Conservation (phyloP, 148 eudicot genomes). For the Camellia granthamiana region DNA sequence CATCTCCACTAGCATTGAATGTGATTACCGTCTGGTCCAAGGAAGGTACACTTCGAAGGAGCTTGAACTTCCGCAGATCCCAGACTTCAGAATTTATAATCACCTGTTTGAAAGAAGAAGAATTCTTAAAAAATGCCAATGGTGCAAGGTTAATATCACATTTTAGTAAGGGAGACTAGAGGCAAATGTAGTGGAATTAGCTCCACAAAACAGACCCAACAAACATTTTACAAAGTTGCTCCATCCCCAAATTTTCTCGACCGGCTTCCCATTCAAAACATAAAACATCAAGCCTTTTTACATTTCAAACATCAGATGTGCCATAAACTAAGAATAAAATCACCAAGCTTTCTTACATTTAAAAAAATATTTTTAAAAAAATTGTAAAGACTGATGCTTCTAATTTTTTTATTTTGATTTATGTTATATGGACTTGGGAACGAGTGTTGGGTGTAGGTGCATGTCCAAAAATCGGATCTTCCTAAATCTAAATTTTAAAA, state of each 20-base stretch:
- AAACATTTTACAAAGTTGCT: background rate
- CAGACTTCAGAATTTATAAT: conserved; percentile 96
- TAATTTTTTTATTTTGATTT: too few species aligned
- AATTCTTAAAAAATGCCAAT: background rate
- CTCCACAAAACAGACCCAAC: background rate
- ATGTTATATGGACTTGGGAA: too few species aligned
- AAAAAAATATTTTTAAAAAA: too few species aligned
- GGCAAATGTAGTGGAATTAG: background rate
- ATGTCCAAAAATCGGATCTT: too few species aligned
- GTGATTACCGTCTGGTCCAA: conserved; percentile 84
- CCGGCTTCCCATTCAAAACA: too few species aligned
- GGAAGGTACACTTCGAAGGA: conserved; percentile 83
- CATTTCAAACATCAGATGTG: too few species aligned
- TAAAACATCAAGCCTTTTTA: too few species aligned
- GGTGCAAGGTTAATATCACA: background rate
- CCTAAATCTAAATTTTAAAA: too few species aligned
- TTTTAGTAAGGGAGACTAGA: background rate
- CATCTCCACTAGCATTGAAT: conserved; percentile 84
- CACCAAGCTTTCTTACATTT: too few species aligned
- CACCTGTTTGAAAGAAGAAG: conserved; percentile 43
- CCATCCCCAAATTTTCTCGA: background rate
- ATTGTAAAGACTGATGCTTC: too few species aligned
- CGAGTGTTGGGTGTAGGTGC: too few species aligned
- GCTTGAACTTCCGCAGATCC: conserved; percentile 87
- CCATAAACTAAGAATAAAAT: too few species aligned